These are phyloP conservation scores for Cokeromyces recurvatus DNA, from an alignment of 371 early-diverging fungal genomes.

Conservation along the genomic window DNA sequence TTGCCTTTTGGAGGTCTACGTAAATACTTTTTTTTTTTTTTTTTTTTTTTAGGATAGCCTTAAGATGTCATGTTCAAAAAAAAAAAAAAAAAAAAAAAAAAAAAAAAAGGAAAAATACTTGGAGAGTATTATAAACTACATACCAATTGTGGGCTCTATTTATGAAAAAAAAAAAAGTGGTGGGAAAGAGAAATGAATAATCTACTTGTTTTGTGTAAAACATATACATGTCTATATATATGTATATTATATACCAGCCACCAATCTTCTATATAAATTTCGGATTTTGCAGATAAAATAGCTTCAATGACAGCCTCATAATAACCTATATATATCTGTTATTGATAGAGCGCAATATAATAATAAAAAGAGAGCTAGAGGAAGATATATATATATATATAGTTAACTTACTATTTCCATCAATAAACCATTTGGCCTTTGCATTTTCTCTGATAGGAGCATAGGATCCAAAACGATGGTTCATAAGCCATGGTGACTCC, in stretches of 20 bases:
- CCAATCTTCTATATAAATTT: constrained; percentile 90
- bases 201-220: no score
- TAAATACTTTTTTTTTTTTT: no score
- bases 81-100: no score
- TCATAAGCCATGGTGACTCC: constrained; percentile 64
- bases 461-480: constrained; percentile 71
- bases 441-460: constrained; percentile 69
- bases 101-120: no score
- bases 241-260: no score
- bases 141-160: constrained; percentile 66
- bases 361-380: no score
- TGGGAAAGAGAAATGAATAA: not conserved
- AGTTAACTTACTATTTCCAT: constrained; percentile 50
- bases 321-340: constrained; percentile 55
- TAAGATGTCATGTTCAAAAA: not conserved
- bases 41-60: no score
- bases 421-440: constrained; percentile 76
- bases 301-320: constrained; percentile 76
- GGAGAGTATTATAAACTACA: no score
- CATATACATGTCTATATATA: no score
- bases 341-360: no score
- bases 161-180: not conserved
- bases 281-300: constrained; percentile 69
- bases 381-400: no score
- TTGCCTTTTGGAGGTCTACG: constrained; percentile 70